A percentile compares a stretch with the other conserved stretches of the same genome.
phyloP scores from a whole-genome alignment of 192 early-diverging fungal species.

The Podila epigama region DNA sequence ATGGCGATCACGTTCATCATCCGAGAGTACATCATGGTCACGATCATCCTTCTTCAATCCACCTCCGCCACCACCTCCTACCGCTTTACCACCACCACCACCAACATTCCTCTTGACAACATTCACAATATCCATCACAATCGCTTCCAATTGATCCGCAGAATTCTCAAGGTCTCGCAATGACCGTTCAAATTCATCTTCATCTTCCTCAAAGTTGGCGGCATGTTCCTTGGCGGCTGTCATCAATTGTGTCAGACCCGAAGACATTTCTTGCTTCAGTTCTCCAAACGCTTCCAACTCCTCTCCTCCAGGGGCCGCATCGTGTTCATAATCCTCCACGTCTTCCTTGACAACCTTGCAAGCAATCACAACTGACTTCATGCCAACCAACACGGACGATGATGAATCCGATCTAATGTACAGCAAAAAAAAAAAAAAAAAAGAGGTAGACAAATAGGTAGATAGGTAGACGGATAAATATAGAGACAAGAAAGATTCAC shows the following conservation, averaged over 20 bases:
- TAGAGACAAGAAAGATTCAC: not conserved
- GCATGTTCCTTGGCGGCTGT: constrained; percentile 80
- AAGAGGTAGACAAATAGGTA: not conserved
- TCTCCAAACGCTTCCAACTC: constrained; percentile 58
- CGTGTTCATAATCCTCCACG: constrained; percentile 71
- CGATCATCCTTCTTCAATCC: too few species aligned
- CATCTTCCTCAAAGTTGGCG: constrained; percentile 66
- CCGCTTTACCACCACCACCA: too few species aligned
- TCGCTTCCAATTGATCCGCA: constrained; percentile 78
- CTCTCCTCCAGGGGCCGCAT: constrained; percentile 50
- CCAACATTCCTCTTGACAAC: too few species aligned
- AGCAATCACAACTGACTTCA: constrained; percentile 82
- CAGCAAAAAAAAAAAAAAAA: not conserved
- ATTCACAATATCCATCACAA: constrained; percentile 82
- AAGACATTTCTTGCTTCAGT: constrained; percentile 70
- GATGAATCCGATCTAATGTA: constrained; percentile 67
- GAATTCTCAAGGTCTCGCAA: constrained; percentile 82
- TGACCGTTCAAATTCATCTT: constrained; percentile 53
- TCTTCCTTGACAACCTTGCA: constrained; percentile 89
- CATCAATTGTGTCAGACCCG: constrained; percentile 72
- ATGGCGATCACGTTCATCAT: not conserved
- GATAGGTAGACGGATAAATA: too few species aligned
- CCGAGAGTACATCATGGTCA: not conserved
- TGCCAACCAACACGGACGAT: constrained; percentile 78
- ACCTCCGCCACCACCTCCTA: too few species aligned